A percentile compares a stretch with the other conserved stretches of the same genome.
Conservation (phyloP, 257 asterid species). For the Catharanthus roseus region DNA sequence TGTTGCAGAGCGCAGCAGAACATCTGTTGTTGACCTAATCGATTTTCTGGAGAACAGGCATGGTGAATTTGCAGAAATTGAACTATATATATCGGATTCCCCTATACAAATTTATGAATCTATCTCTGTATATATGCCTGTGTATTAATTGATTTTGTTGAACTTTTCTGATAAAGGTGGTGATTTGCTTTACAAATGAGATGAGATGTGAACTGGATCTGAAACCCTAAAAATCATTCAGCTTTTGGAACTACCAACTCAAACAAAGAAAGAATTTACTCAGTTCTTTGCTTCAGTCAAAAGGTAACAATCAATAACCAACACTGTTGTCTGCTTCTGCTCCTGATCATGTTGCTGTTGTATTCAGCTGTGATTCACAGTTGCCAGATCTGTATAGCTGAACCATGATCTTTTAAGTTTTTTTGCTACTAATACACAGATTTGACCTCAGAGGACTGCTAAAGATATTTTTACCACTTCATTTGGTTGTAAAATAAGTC, state of each 20-base stretch:
- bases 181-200: slow-evolving; percentile 9
- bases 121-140: neutral
- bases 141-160: slow-evolving; percentile 14
- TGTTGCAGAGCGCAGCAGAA: neutral
- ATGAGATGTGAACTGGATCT: slow-evolving; percentile 19
- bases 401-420: slow-evolving; percentile 1
- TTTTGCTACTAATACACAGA: slow-evolving; percentile 2
- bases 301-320: slow-evolving; percentile 15
- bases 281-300: slow-evolving; percentile 11
- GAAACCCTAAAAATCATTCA: slow-evolving; percentile 16
- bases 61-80: slow-evolving; percentile 17
- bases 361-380: slow-evolving; percentile 1
- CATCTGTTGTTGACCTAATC: slow-evolving; percentile 15
- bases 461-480: slow-evolving; percentile 10
- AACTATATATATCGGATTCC: slow-evolving; percentile 3
- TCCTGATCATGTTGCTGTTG: slow-evolving; percentile 1
- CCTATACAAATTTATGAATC: neutral
- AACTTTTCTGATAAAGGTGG: slow-evolving; percentile 16
- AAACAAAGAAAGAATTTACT: slow-evolving; percentile 10
- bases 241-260: slow-evolving; percentile 14
- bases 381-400: slow-evolving; percentile 20
- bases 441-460: slow-evolving; percentile 23
- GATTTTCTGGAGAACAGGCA: neutral
- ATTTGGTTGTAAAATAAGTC: neutral
- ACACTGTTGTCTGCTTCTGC: slow-evolving; percentile 9